phyloP scores from a whole-genome alignment of 306 rosid genomes.

The Carpinus viminea region DNA sequence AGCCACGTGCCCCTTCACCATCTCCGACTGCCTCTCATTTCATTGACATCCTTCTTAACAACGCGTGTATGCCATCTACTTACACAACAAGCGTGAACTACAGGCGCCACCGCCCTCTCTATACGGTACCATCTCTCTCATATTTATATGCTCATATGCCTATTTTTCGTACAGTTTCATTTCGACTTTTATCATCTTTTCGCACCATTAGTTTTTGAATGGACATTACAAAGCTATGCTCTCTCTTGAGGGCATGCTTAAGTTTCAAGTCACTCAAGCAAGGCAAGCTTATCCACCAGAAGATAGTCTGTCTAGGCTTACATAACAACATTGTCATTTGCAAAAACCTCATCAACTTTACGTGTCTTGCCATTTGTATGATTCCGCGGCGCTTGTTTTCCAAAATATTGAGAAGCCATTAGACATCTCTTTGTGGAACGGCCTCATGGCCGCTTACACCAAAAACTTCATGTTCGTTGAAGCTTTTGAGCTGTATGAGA shows the following conservation, averaged over 20 bases:
- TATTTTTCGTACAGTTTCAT: background rate
- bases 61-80: too few relatives aligned
- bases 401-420: conserved; percentile 41
- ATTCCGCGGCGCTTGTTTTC: conserved; percentile 54
- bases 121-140: background rate
- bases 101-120: background rate
- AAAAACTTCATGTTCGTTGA: conserved; percentile 61
- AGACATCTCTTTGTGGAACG: conserved; percentile 69
- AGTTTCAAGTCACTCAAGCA: conserved; percentile 48
- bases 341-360: conserved; percentile 60
- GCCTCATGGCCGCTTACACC: conserved; percentile 65
- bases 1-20: too few relatives aligned
- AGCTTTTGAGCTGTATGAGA: conserved; percentile 57
- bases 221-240: conserved; percentile 48
- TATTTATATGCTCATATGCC: background rate
- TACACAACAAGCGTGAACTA: too few relatives aligned
- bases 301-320: conserved; percentile 58
- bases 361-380: conserved; percentile 46
- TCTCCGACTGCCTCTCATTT: too few relatives aligned
- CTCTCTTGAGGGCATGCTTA: conserved; percentile 48
- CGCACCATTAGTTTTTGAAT: conserved; percentile 31
- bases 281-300: conserved; percentile 69
- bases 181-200: background rate
- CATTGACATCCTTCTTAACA: too few relatives aligned
- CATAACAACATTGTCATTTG: conserved; percentile 42